Base-by-base conservation (phyloP, 768 basidiomycete species). In the Serendipita vermifera region DNA sequence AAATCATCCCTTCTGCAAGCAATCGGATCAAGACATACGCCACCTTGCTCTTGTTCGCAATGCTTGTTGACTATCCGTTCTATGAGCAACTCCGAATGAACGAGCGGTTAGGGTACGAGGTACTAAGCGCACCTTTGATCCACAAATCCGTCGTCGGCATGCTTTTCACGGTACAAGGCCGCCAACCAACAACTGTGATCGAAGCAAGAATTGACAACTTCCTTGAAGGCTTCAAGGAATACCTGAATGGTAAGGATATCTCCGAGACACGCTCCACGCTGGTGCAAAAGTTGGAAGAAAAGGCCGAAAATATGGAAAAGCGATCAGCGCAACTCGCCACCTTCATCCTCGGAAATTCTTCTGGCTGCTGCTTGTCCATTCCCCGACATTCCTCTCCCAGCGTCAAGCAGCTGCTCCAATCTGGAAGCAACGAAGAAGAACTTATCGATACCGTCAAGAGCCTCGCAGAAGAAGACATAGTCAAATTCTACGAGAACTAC, bases 31-130 rank as follows among this genome's bases (percentile, higher is more conserved):
- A 72, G 5, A 80, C 92, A 64, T 75, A 79, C 41, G 82, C 87
- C 24, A 74, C 75, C 1, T 75, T 83, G 22, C 70, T 80, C 1
- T 75, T 99, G 13, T 79, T 97, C 22, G 76, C 76, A 0, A 89
- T 92, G 62, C 85, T 98, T 57, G 74, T 93, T 33, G 73, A 77
- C 17, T 94, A 99, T 62, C 94, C 93, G 1, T 78, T 85, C 9
- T 99, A 98, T 70, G 83, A 94, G 65, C 72, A 82, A 20, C 77
- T 99, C 29, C 83, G 96, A 27, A 97, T 92, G 3, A 83, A 89
- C 65, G 90, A 98, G 65, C 96, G 98, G 68, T 76, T 99, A 1
- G 96, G 96, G 3, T 99, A 99, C 67, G 76, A 96, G 38, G 93
- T 96, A 33, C 77, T 74, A 6, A 60, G 60, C 17, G 57, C 56